phyloP scores from a whole-genome alignment of 441 rosid genomes.

The Gossypium lobatum region DNA sequence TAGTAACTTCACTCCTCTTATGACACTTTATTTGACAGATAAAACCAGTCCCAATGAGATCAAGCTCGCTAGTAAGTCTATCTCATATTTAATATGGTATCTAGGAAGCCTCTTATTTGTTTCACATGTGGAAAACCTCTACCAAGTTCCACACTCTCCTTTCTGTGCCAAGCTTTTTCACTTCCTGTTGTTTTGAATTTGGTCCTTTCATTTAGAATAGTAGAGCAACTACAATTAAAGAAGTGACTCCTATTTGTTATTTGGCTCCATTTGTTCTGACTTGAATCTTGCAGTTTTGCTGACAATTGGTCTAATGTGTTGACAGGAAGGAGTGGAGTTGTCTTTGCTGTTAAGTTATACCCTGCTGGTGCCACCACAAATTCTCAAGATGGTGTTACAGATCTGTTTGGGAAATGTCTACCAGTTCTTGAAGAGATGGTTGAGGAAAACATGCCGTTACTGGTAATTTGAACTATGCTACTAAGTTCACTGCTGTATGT shows the following conservation, averaged over 20 bases:
- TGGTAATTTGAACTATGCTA: conserved; percentile 38
- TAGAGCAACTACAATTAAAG: not conserved
- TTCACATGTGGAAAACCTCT: not conserved
- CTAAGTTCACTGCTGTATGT: not conserved
- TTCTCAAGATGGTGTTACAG: conserved; percentile 90
- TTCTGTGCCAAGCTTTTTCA: not conserved
- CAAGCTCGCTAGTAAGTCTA: conserved; percentile 63
- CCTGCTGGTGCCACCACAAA: conserved; percentile 98
- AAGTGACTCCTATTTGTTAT: not conserved
- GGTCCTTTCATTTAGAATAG: not conserved
- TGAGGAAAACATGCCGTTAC: conserved; percentile 79
- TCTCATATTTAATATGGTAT: not conserved
- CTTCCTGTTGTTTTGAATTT: not conserved
- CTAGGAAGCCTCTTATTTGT: not conserved
- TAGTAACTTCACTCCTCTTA: conserved; percentile 62
- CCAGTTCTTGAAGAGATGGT: conserved; percentile 86
- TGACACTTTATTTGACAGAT: conserved; percentile 85
- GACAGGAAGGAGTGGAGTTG: conserved; percentile 72
- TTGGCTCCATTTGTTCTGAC: not conserved
- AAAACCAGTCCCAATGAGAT: conserved; percentile 67
- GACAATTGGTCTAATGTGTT: conserved; percentile 1
- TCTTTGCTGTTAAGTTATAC: conserved; percentile 82
- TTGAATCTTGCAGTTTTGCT: conserved; percentile 9
- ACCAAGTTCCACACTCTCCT: not conserved
- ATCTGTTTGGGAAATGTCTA: conserved; percentile 81